Base-by-base conservation (phyloP, 352 stramenopile genomes). In the Phytophthora quininea region DNA sequence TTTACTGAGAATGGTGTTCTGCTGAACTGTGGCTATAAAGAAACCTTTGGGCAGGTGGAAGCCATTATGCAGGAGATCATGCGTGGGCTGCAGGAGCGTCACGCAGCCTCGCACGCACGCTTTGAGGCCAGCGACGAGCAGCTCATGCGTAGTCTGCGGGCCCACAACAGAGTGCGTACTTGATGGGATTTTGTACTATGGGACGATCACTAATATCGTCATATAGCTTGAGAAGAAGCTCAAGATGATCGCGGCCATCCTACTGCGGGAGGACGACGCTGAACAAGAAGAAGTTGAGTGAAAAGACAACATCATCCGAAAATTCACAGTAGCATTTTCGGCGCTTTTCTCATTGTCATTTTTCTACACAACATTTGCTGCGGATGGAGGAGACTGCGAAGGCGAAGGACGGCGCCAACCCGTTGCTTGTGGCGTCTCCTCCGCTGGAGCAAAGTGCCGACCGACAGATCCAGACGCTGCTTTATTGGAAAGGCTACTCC, bases 201-300 rank as follows among this genome's bases (percentile, higher is more conserved):
- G 19, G 19, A 24, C 19, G 19, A 24, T 24, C 19, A 0, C 19
- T 24, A 24, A 24, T 24, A 24, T 24, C 19, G 19, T 24, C 19
- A 24, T 47, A 19, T 45, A 89, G 74, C 78, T 80, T 31, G 80
- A 85, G 45, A 85, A 81, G 61, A 82, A 82, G 52, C 58, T 85
- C 24, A 82, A 85, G 71, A 80, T 80, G 74, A 81, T 85, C 46
- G 76, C 76, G 10, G 67, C 73, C 7, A 84, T 84, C 47, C 54
- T 84, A 33, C 43, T 79, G 49, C 66, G 66, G 38, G 73, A 80
- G 30, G 69, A 79, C 31, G 59, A 71, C 47, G 57, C 42, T 31
- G 62, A 75, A 58, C 62, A 78, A 27, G 65, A 62, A 9, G 9
- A 37, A 77, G 40, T 74, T 65, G 64, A 32, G 30, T 0, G 15